phyloP scores from a whole-genome alignment of 2,329 filamentous ascomycete genomes.

The Cadophora sp. region DNA sequence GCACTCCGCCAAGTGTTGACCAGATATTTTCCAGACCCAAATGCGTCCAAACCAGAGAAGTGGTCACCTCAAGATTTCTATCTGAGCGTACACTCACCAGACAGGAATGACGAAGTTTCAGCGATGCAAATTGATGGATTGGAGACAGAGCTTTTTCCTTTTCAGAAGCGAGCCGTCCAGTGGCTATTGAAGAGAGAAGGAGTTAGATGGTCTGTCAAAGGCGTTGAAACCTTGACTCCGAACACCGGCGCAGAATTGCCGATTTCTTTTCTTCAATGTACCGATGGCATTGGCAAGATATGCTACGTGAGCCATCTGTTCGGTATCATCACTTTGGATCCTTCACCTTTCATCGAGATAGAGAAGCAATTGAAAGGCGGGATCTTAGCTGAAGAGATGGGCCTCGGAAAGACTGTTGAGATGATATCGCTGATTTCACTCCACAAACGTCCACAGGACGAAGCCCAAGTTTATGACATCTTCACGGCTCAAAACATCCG shows the following conservation, averaged over 20 bases:
- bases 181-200: conserved; percentile 76
- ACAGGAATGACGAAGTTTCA: conserved; percentile 49
- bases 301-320: conserved; percentile 69
- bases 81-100: conserved; percentile 68
- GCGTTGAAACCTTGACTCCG: conserved; percentile 16
- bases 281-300: conserved; percentile 53
- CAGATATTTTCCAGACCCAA: conserved; percentile 40
- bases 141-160: conserved; percentile 67
- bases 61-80: conserved; percentile 69
- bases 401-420: conserved; percentile 81
- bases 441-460: conserved; percentile 53
- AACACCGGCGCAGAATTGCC: conserved; percentile 25
- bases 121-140: conserved; percentile 52
- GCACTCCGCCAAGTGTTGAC: conserved; percentile 39
- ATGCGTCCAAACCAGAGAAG: conserved; percentile 25
- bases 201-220: conserved; percentile 51
- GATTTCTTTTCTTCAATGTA: conserved; percentile 51
- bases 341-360: conserved; percentile 50
- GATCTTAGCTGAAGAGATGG: conserved; percentile 79
- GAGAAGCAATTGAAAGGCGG: conserved; percentile 54
- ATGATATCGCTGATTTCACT: conserved; percentile 73
- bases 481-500: conserved; percentile 52
- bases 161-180: conserved; percentile 72
- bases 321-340: conserved; percentile 61
- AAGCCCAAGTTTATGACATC: conserved; percentile 43